These are phyloP conservation scores for Pseudonitzschia delicatissima DNA, from an alignment of 108 stramenopile species.

Conservation along the genomic window DNA sequence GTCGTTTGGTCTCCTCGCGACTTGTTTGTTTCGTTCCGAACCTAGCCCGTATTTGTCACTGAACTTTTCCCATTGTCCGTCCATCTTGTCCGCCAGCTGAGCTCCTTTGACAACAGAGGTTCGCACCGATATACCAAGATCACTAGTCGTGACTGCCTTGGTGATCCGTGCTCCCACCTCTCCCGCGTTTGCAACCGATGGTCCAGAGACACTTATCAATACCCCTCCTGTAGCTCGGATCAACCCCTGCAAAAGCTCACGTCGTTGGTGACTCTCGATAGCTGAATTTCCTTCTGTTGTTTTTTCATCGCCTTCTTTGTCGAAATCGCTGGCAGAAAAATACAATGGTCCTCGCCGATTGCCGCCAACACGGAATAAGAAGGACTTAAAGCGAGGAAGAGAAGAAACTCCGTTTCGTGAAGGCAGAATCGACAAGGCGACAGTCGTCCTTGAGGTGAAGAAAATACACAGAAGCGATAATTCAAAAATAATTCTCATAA, in stretches of 20 bases:
- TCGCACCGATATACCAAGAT: constrained; percentile 58
- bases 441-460: too few relatives aligned
- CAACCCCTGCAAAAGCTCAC: neutral
- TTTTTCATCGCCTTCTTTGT: neutral
- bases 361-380: too few relatives aligned
- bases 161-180: constrained; percentile 58
- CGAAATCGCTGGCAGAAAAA: neutral
- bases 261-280: neutral
- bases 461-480: too few relatives aligned
- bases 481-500: too few relatives aligned
- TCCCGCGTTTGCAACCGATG: constrained; percentile 25
- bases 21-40: constrained; percentile 40
- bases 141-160: constrained; percentile 50
- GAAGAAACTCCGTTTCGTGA: too few relatives aligned
- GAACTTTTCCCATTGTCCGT: constrained; percentile 78
- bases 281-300: neutral
- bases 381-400: too few relatives aligned
- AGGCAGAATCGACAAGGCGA: too few relatives aligned
- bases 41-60: constrained; percentile 71
- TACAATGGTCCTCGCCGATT: too few relatives aligned
- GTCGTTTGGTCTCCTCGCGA: constrained; percentile 20
- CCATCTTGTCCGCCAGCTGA: constrained; percentile 70
- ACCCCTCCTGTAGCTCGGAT: neutral
- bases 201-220: neutral
- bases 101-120: constrained; percentile 76